These are phyloP conservation scores for Nissolia schottii DNA, from an alignment of 306 rosid species.

Conservation along the genomic window DNA sequence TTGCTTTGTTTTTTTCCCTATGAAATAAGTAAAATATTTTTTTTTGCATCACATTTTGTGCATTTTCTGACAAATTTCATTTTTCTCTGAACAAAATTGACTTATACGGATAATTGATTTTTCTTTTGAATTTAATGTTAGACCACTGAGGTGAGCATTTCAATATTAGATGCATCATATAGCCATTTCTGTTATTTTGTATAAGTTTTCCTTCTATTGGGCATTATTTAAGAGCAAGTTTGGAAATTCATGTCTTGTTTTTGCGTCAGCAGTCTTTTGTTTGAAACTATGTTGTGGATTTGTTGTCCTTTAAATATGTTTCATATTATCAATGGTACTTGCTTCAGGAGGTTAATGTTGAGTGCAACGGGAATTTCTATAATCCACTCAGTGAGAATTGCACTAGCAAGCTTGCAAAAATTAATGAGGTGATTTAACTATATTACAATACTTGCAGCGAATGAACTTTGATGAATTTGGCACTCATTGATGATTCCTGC, in stretches of 20 bases:
- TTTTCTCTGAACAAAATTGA: neutral
- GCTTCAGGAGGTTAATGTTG: slow-evolving; percentile 46
- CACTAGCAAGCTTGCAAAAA: slow-evolving; percentile 39
- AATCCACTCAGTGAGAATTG: slow-evolving; percentile 35
- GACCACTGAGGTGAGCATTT: neutral
- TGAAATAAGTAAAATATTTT: neutral
- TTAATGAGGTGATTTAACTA: slow-evolving; percentile 56
- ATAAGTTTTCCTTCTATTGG: slow-evolving; percentile 1
- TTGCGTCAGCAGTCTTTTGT: neutral
- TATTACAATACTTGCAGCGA: neutral
- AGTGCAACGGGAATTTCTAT: slow-evolving; percentile 64
- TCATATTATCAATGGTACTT: slow-evolving; percentile 19
- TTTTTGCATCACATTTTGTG: neutral
- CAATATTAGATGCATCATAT: neutral
- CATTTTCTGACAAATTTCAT: neutral
- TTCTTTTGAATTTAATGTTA: neutral
- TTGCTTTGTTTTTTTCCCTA: neutral
- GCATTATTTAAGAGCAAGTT: slow-evolving; percentile 6
- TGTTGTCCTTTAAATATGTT: slow-evolving; percentile 9
- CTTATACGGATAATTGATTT: neutral
- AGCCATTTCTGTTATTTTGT: neutral
- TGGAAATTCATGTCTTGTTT: neutral
- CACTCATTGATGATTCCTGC: slow-evolving; percentile 11
- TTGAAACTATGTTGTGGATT: neutral
- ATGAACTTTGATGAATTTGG: slow-evolving; percentile 12